Percentiles rank a stretch among this genome's conserved stretches.
phyloP scores from a whole-genome alignment of 2,329 filamentous ascomycete species.

The Huntiella savannae region DNA sequence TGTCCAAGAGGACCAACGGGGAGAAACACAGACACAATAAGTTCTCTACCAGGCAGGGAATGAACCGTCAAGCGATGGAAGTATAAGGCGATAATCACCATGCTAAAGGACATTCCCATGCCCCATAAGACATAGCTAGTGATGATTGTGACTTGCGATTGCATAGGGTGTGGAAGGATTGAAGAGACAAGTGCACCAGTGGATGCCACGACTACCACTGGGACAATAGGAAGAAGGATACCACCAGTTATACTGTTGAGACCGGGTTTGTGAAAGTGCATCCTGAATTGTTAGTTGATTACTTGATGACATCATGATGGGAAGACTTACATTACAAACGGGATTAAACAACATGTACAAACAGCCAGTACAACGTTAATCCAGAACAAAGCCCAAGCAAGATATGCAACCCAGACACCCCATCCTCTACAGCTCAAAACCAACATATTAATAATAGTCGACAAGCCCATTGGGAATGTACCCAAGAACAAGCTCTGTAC shows the following conservation, averaged over 20 bases:
- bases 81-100: conserved; percentile 46
- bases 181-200: conserved; percentile 44
- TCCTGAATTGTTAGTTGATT: conserved; percentile 12
- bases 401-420: conserved; percentile 35
- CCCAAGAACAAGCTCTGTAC: conserved; percentile 50
- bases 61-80: conserved; percentile 49
- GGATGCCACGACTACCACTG: conserved; percentile 45
- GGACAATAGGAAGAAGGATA: conserved; percentile 46
- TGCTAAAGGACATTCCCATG: conserved; percentile 37
- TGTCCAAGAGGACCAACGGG: conserved; percentile 49
- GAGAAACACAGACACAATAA: conserved; percentile 48
- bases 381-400: conserved; percentile 41
- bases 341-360: conserved; percentile 33
- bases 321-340: conserved; percentile 33
- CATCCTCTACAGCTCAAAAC: conserved; percentile 42
- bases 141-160: conserved; percentile 43
- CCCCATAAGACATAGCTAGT: conserved; percentile 51
- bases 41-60: conserved; percentile 45
- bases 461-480: conserved; percentile 49
- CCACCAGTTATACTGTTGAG: conserved; percentile 42
- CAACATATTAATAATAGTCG: conserved; percentile 49
- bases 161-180: conserved; percentile 32
- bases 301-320: background rate
- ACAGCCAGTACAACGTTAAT: conserved; percentile 33
- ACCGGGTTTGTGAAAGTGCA: conserved; percentile 25